Base-by-base conservation (phyloP, 2,329 filamentous ascomycete genomes). In the Diaporthe helianthi region DNA sequence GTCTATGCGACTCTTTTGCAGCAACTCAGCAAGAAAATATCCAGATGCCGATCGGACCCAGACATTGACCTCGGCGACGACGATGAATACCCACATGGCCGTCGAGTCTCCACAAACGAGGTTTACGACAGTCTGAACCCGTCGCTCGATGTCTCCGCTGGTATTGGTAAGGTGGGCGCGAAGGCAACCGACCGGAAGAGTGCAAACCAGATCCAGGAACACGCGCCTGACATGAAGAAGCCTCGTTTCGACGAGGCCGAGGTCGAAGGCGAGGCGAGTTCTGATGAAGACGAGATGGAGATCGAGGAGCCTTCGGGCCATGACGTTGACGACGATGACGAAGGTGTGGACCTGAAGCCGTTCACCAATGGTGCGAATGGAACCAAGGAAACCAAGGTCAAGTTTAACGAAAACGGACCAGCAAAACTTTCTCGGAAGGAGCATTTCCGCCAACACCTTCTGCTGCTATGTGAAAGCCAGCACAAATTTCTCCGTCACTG, bases 1-100 rank as follows among this genome's bases (percentile, higher is more conserved):
- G 89, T 98, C 1, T 98, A 97, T 77, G 88, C 87, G 46, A 87
- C 89, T 17, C 83, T 97, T 22, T 84, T 98, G 15, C 85, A 87
- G 65, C 85, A 89, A 10, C 80, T 97, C 55, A 93, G 95, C 72
- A 85, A 86, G 33, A 88, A 91, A 74, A 83, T 91, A 3, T 81
- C 87, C 2, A 86, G 89, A 63, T 97, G 93, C 76, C 90, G 88
- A 68, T 81, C 85, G 54, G 86, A 91, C 71, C 80, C 85, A 17
- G 79, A 80, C 9, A 81, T 86, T 17, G 84, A 86, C 5, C 75
- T 79, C 33, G 80, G 81, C 19, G 78, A 80, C 6, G 74, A 78
- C 12, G 78, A 80, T 19, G 77, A 80, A 64, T 74, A 79, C 49
- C 73, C 73, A 36, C 76, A 72, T 19, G 66, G 75, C 60, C 77